A percentile compares a stretch with the other conserved stretches of the same genome.
Conservation (phyloP, 2,329 filamentous ascomycete species). For the Aureobasidium sp. region DNA sequence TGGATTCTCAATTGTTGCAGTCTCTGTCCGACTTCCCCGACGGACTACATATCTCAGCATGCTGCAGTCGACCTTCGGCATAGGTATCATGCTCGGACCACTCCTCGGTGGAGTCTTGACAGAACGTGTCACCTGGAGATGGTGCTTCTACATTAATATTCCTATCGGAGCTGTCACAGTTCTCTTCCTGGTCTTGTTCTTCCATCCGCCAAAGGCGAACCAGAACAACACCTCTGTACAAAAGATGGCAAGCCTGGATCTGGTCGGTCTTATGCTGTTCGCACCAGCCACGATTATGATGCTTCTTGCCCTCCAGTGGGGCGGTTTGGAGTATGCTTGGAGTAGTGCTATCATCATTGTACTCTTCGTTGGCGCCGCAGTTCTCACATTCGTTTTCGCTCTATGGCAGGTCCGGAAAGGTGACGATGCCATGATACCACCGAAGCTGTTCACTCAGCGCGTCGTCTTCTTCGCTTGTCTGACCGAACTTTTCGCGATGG, state of each 20-base stretch:
- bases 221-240: conserved; percentile 12
- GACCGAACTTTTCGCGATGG: not conserved
- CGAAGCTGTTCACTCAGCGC: not conserved
- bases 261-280: not conserved
- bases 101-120: conserved; percentile 38
- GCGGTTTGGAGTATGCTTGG: conserved; percentile 32
- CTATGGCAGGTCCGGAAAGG: not conserved
- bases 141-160: conserved; percentile 41
- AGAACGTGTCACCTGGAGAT: conserved; percentile 32
- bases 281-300: conserved; percentile 24
- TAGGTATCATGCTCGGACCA: conserved; percentile 36
- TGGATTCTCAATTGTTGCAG: conserved; percentile 35
- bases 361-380: conserved; percentile 34
- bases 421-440: conserved; percentile 8
- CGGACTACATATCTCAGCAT: conserved; percentile 30
- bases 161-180: conserved; percentile 29
- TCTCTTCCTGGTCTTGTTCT: conserved; percentile 9
- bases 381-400: conserved; percentile 15
- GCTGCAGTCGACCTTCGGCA: conserved; percentile 29
- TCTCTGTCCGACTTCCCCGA: conserved; percentile 32
- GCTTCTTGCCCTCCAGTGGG: conserved; percentile 41
- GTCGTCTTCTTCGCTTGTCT: not conserved
- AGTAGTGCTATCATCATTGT: conserved; percentile 35
- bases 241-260: conserved; percentile 30
- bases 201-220: not conserved